These are phyloP conservation scores for Trametes cinnabarina DNA, from an alignment of 768 basidiomycete species.

Conservation along the genomic window DNA sequence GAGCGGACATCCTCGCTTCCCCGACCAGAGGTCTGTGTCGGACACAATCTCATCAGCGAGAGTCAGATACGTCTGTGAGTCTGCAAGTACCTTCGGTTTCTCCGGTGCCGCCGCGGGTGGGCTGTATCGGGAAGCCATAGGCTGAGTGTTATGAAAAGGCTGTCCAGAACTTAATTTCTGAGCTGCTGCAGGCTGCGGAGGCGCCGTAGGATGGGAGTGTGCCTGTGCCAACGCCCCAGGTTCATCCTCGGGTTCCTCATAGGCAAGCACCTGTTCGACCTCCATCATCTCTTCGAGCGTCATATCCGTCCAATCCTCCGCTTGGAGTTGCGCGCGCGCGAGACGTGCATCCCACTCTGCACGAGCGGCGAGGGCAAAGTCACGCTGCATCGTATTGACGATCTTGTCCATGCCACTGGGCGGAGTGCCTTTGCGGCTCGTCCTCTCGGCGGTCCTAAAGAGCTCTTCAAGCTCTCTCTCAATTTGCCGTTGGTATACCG, in stretches of 20 bases:
- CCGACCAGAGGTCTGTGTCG: background rate
- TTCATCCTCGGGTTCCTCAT: slow-evolving; percentile 11
- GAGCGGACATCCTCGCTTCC: slow-evolving; percentile 8
- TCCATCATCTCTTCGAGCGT: slow-evolving; percentile 13
- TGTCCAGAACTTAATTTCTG: background rate
- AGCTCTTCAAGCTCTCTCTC: slow-evolving; percentile 6
- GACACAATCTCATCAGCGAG: background rate
- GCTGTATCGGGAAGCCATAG: background rate
- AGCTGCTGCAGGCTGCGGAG: background rate
- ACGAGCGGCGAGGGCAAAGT: slow-evolving; percentile 12
- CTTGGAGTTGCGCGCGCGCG: slow-evolving; percentile 9
- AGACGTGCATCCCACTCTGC: slow-evolving; percentile 18
- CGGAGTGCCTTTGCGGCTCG: slow-evolving; percentile 2
- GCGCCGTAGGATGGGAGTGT: background rate
- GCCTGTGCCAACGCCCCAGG: background rate
- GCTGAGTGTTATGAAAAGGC: slow-evolving; percentile 3
- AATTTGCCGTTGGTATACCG: slow-evolving; percentile 3
- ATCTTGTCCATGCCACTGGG: slow-evolving; percentile 4
- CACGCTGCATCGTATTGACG: slow-evolving; percentile 8
- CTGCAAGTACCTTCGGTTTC: slow-evolving; percentile 1
- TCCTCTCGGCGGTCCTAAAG: slow-evolving; percentile 4
- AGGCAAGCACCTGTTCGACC: slow-evolving; percentile 15
- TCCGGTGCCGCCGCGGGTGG: slow-evolving; percentile 1
- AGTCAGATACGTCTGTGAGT: background rate
- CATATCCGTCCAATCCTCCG: slow-evolving; percentile 20